Conservation (phyloP, 352 stramenopile species). For the Thraustochytrium sp. region DNA sequence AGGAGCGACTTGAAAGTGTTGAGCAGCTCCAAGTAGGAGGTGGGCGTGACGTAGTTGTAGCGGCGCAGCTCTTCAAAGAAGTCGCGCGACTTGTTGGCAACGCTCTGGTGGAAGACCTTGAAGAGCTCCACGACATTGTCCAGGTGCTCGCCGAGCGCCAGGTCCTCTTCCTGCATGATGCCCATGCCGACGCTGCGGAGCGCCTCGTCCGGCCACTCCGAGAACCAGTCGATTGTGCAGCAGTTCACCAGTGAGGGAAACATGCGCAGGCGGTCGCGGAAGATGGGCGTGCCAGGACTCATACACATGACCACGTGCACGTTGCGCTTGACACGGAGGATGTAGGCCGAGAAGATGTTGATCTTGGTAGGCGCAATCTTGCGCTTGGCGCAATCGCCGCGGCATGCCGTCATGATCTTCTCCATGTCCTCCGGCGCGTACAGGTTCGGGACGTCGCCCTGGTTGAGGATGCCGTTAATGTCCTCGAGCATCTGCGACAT, state of each 20-base stretch:
- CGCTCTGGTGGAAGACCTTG: conserved; percentile 85
- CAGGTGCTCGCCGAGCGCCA: conserved; percentile 64
- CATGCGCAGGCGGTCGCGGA: conserved; percentile 83
- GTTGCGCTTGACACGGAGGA: conserved; percentile 82
- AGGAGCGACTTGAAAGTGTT: conserved; percentile 89
- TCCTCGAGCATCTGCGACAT: conserved; percentile 90
- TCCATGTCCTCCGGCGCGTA: conserved; percentile 84
- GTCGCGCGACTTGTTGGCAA: conserved; percentile 67
- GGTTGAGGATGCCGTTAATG: conserved; percentile 90
- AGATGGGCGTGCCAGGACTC: conserved; percentile 84
- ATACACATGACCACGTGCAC: conserved; percentile 87
- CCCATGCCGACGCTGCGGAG: conserved; percentile 80
- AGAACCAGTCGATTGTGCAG: conserved; percentile 94
- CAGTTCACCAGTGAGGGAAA: conserved; percentile 93
- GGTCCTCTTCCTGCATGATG: conserved; percentile 74
- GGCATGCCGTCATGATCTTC: conserved; percentile 79
- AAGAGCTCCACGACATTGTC: conserved; percentile 84
- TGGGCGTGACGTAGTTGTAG: conserved; percentile 91
- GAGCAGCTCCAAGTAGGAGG: conserved; percentile 87
- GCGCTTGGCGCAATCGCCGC: conserved; percentile 78
- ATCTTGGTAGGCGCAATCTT: conserved; percentile 80
- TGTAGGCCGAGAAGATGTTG: conserved; percentile 87
- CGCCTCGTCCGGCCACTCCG: conserved; percentile 88
- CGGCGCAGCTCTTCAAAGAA: conserved; percentile 76
- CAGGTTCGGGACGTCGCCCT: conserved; percentile 85